Conservation (phyloP, 805 yeast genomes). For the Sungouiozyma intestinalis region DNA sequence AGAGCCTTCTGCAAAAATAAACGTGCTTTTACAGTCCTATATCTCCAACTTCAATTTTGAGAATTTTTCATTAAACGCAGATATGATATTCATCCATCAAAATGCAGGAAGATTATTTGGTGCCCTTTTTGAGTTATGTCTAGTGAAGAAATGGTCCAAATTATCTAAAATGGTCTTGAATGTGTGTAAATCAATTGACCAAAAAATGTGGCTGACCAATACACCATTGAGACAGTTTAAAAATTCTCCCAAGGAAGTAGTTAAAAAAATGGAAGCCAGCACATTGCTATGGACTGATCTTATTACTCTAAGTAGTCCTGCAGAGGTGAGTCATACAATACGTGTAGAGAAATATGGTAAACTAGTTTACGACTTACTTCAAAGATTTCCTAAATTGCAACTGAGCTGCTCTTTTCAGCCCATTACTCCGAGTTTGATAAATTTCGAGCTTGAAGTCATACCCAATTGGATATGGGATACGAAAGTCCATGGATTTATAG, state of each 20-base stretch:
- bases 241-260: constrained; percentile 57
- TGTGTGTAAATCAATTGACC: constrained; percentile 71
- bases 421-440: constrained; percentile 54
- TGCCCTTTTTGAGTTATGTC: constrained; percentile 72
- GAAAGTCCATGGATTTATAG: constrained; percentile 49
- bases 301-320: constrained; percentile 50
- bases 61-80: constrained; percentile 87
- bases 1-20: constrained; percentile 70
- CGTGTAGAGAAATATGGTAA: constrained; percentile 60
- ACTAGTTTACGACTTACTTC: constrained; percentile 45
- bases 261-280: constrained; percentile 67
- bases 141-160: constrained; percentile 61
- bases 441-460: constrained; percentile 52
- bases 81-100: constrained; percentile 87
- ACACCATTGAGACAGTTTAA: constrained; percentile 82
- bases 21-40: constrained; percentile 72
- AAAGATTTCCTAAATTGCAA: constrained; percentile 61
- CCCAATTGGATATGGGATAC: constrained; percentile 79
- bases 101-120: constrained; percentile 83
- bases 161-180: constrained; percentile 48
- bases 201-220: constrained; percentile 71
- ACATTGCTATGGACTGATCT: constrained; percentile 74
- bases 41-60: constrained; percentile 68
- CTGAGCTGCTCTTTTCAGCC: constrained; percentile 63
- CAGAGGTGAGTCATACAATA: constrained; percentile 76